phyloP scores from a whole-genome alignment of 2,329 filamentous ascomycete genomes.

The Drechslerella dactyloides region DNA sequence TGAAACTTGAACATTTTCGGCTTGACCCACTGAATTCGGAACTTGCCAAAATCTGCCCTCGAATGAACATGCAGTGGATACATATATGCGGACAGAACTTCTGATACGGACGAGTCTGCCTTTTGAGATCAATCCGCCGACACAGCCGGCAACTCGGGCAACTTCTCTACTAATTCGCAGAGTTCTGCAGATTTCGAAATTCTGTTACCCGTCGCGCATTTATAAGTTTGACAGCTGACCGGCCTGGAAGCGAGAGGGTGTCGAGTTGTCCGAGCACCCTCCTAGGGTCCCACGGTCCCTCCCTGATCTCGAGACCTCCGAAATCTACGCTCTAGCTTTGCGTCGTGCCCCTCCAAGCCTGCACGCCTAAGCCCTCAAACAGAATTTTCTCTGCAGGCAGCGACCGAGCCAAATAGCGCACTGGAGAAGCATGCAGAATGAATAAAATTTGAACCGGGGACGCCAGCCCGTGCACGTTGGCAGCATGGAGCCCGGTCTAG shows the following conservation, averaged over 20 bases:
- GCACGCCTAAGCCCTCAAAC: constrained; percentile 33
- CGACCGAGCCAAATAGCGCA: too few relatives aligned
- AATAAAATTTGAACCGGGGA: constrained; percentile 39
- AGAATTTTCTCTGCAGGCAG: constrained; percentile 29
- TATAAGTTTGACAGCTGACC: constrained; percentile 17
- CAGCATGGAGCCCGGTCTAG: constrained; percentile 32
- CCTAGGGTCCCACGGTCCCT: constrained; percentile 33
- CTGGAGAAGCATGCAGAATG: constrained; percentile 2
- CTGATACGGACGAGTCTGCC: background rate
- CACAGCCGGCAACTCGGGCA: too few relatives aligned
- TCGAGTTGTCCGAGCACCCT: constrained; percentile 48
- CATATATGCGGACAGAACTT: too few relatives aligned
- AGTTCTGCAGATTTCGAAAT: background rate
- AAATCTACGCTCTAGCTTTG: constrained; percentile 38
- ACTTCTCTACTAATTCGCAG: background rate
- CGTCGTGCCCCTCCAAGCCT: constrained; percentile 17
- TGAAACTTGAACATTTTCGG: constrained; percentile 28
- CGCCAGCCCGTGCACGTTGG: constrained; percentile 18
- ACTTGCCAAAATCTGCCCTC: background rate
- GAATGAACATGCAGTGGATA: too few relatives aligned
- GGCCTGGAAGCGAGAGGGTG: constrained; percentile 37
- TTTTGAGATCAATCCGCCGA: background rate
- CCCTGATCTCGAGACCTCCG: constrained; percentile 11
- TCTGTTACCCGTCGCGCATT: background rate
- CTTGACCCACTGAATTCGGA: constrained; percentile 45